Conservation (phyloP, 257 asterid species). For the Cruciata laevipes region DNA sequence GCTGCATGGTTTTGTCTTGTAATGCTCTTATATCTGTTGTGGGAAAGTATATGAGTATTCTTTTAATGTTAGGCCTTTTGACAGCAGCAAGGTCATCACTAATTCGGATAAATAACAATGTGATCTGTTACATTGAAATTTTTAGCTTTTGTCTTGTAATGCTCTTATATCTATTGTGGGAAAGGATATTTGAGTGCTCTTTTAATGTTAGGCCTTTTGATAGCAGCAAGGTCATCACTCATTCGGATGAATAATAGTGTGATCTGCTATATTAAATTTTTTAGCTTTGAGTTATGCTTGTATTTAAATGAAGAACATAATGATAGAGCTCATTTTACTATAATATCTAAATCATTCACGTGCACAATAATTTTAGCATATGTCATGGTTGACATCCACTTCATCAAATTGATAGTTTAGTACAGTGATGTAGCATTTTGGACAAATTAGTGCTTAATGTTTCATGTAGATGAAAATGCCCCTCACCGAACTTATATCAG, state of each 20-base stretch:
- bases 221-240: neutral
- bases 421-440: neutral
- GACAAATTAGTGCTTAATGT: neutral
- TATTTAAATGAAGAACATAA: neutral
- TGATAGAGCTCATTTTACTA: neutral
- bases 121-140: neutral
- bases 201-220: neutral
- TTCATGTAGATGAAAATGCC: neutral
- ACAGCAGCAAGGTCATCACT: neutral
- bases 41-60: neutral
- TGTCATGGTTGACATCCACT: neutral
- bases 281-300: neutral
- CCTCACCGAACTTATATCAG: neutral
- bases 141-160: neutral
- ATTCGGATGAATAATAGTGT: neutral
- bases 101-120: neutral
- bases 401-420: neutral
- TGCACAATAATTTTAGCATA: neutral
- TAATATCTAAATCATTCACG: neutral
- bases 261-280: neutral
- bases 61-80: neutral
- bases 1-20: neutral
- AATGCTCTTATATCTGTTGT: neutral
- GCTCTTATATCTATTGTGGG: neutral
- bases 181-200: neutral